Conservation (phyloP, 202 grass and related monocot species). For the Dendrocalamus latiflorus region DNA sequence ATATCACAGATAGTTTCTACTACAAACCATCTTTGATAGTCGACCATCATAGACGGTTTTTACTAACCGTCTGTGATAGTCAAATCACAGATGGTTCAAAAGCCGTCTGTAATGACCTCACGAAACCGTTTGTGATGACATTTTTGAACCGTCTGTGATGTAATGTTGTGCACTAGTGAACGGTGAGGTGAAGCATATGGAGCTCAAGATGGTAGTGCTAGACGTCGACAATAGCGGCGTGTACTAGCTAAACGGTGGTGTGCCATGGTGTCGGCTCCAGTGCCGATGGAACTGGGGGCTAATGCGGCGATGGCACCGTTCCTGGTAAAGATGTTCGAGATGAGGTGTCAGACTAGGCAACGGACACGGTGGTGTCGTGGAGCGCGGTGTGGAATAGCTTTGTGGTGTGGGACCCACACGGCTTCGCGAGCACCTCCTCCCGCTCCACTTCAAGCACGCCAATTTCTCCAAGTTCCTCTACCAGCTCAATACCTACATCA, state of each 20-base stretch:
- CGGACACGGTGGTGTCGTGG: slow-evolving; percentile 56
- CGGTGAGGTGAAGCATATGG: slow-evolving; percentile 30
- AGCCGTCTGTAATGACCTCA: no score
- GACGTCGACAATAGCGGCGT: not conserved
- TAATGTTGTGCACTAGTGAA: no score
- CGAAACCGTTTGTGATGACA: no score
- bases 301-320: slow-evolving; percentile 28
- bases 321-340: slow-evolving; percentile 55
- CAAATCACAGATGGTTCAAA: no score
- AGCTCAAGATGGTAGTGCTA: slow-evolving; percentile 2
- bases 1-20: no score
- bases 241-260: no score
- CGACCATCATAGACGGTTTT: no score
- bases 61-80: no score
- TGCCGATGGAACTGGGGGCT: slow-evolving; percentile 3
- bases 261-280: not conserved
- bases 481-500: slow-evolving; percentile 92
- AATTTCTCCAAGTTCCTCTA: slow-evolving; percentile 89
- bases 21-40: no score
- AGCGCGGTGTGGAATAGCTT: slow-evolving; percentile 50
- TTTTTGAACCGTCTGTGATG: no score
- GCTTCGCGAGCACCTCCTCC: slow-evolving; percentile 43
- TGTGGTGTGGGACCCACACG: slow-evolving; percentile 58
- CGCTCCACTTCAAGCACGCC: slow-evolving; percentile 81
- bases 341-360: slow-evolving; percentile 48